Evolutionary conservation across 805 yeast species (phyloP).

Genomic region (Candida nitratophila): DNA sequence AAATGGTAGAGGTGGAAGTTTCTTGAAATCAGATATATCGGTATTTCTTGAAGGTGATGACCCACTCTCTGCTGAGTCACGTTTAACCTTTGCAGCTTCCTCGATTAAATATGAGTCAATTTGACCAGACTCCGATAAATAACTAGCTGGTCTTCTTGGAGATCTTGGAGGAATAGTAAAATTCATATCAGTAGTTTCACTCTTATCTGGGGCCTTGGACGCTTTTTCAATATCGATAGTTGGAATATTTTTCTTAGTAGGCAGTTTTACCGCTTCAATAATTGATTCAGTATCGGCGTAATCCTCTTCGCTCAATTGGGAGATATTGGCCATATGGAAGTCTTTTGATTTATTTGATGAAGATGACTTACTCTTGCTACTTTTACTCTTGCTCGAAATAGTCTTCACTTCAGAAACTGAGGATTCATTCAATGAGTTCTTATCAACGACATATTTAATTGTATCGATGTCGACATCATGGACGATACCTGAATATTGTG

Average conservation of each 20-base stretch:
- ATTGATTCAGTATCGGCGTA: constrained; percentile 18
- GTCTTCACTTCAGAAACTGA: constrained; percentile 4
- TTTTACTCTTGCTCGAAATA: background rate
- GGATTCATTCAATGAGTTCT: background rate
- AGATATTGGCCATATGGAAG: background rate
- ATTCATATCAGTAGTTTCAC: constrained; percentile 17
- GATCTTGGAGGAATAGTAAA: constrained; percentile 26
- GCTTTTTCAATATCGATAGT: background rate
- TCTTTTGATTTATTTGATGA: background rate
- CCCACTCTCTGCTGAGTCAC: background rate
- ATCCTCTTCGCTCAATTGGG: constrained; percentile 4
- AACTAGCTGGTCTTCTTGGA: constrained; percentile 18
- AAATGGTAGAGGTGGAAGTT: constrained; percentile 2
- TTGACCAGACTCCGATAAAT: background rate
- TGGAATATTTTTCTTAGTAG: constrained; percentile 7
- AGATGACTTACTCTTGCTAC: constrained; percentile 1
- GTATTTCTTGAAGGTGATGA: background rate
- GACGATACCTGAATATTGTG: constrained; percentile 31
- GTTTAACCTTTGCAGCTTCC: background rate
- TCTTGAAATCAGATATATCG: background rate
- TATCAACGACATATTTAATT: constrained; percentile 23
- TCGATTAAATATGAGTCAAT: constrained; percentile 1
- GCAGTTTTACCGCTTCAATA: constrained; percentile 11
- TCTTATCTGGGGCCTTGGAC: constrained; percentile 19
- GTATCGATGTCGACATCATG: constrained; percentile 29